These are phyloP conservation scores for Phaseolus coccineus DNA, from an alignment of 331 rosid genomes.

Conservation along the genomic window DNA sequence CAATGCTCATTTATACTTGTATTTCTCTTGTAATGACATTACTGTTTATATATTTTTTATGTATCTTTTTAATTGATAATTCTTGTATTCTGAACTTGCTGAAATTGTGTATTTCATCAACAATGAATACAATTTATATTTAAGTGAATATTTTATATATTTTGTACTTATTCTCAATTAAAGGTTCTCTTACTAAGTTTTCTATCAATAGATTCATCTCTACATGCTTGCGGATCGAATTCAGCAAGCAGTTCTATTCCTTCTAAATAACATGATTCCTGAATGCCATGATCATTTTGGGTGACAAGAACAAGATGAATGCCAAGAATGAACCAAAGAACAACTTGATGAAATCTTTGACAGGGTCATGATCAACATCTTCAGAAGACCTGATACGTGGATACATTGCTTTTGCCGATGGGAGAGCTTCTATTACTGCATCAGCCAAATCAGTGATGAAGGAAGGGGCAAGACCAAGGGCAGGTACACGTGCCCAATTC, in stretches of 20 bases:
- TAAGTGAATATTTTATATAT: too few species aligned
- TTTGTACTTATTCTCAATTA: too few species aligned
- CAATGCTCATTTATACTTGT: too few species aligned
- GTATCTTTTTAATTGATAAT: too few species aligned
- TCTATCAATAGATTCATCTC: conserved; percentile 31
- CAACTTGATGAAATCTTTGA: conserved; percentile 62
- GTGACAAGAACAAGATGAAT: conserved; percentile 74
- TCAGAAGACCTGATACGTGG: conserved; percentile 56
- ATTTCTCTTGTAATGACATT: too few species aligned
- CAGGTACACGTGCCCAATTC: conserved; percentile 99
- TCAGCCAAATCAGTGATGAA: conserved; percentile 91
- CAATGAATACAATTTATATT: too few species aligned
- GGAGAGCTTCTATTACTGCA: conserved; percentile 93
- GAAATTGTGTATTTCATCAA: too few species aligned
- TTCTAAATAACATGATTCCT: conserved; percentile 61
- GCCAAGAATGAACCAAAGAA: conserved; percentile 87
- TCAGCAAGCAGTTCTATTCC: conserved; percentile 8
- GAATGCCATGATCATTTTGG: conserved; percentile 68
- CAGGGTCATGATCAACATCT: conserved; percentile 59
- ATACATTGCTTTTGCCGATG: conserved; percentile 73
- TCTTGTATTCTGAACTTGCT: too few species aligned
- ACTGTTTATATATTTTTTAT: too few species aligned
- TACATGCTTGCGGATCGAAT: not conserved
- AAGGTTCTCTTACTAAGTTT: not conserved
- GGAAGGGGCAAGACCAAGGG: conserved; percentile 86